These are phyloP conservation scores for Zhuliangozyma parablackwelliae DNA, from an alignment of 1,139 yeast species.

Conservation along the genomic window DNA sequence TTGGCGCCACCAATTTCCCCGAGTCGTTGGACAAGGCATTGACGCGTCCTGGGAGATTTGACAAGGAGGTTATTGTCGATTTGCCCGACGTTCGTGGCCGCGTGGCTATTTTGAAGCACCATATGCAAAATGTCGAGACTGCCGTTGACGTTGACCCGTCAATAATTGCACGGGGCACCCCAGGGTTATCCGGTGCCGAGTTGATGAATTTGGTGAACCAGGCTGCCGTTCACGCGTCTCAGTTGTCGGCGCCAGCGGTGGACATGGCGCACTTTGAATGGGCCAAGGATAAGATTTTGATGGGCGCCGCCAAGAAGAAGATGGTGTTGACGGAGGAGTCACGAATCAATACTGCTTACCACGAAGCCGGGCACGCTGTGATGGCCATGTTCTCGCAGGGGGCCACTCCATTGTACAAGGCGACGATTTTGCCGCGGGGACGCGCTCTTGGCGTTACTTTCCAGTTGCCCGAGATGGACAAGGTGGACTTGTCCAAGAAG, in stretches of 20 bases:
- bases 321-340: slow-evolving; percentile 97
- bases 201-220: slow-evolving; percentile 92
- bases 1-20: slow-evolving; percentile 98
- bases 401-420: slow-evolving; percentile 95
- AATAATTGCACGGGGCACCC: slow-evolving; percentile 91
- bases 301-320: slow-evolving; percentile 97
- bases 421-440: slow-evolving; percentile 95
- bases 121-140: slow-evolving; percentile 85
- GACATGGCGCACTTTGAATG: slow-evolving; percentile 93
- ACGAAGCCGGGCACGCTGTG: slow-evolving; percentile 98
- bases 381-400: slow-evolving; percentile 94
- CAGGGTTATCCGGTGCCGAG: slow-evolving; percentile 97
- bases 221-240: slow-evolving; percentile 97
- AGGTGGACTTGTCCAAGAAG: slow-evolving; percentile 83
- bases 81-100: slow-evolving; percentile 98
- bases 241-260: slow-evolving; percentile 83
- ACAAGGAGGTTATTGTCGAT: slow-evolving; percentile 91
- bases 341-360: slow-evolving; percentile 91
- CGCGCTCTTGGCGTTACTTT: slow-evolving; percentile 94
- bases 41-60: slow-evolving; percentile 98
- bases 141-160: slow-evolving; percentile 83
- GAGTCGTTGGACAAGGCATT: slow-evolving; percentile 94
- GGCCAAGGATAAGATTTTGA: slow-evolving; percentile 96
- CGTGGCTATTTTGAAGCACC: slow-evolving; percentile 85
- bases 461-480: slow-evolving; percentile 98